These are phyloP conservation scores for Protomyces pachydermus DNA, from an alignment of 1,139 yeast species.

Conservation along the genomic window DNA sequence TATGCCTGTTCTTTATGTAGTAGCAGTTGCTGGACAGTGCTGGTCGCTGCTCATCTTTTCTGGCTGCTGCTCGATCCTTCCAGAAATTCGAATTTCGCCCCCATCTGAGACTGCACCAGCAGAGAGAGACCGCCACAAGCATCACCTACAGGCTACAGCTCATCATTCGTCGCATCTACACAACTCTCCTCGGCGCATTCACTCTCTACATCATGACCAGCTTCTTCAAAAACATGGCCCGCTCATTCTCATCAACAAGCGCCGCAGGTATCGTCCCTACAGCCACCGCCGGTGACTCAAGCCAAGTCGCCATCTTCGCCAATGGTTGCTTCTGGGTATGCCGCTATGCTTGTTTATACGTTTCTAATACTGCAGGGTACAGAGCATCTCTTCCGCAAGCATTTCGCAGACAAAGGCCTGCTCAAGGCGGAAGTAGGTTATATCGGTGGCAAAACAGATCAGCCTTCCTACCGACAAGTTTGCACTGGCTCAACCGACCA, in stretches of 20 bases:
- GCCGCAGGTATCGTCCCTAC: constrained; percentile 21
- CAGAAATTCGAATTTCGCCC: too few species aligned
- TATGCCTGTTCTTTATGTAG: too few species aligned
- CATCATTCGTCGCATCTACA: neutral
- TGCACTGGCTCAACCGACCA: constrained; percentile 63
- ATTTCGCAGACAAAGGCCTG: constrained; percentile 59
- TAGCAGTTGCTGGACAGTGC: too few species aligned
- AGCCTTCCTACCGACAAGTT: constrained; percentile 70
- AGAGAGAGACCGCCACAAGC: too few species aligned
- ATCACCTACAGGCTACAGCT: neutral
- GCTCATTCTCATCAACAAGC: constrained; percentile 20
- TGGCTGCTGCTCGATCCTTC: too few species aligned
- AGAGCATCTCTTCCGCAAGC: constrained; percentile 72
- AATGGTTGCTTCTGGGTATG: constrained; percentile 87
- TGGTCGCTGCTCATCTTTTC: too few species aligned
- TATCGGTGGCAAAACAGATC: constrained; percentile 60
- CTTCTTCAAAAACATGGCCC: constrained; percentile 21
- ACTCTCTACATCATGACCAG: constrained; percentile 13
- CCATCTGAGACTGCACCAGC: too few species aligned
- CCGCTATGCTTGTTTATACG: neutral
- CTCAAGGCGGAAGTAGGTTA: constrained; percentile 81
- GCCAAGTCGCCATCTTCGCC: constrained; percentile 48
- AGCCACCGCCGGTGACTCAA: constrained; percentile 12
- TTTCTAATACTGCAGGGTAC: constrained; percentile 42
- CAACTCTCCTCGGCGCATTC: neutral